Evolutionary conservation across 345 rosid species (phyloP).

Genomic region (Psidium friedrichsthalianum): DNA sequence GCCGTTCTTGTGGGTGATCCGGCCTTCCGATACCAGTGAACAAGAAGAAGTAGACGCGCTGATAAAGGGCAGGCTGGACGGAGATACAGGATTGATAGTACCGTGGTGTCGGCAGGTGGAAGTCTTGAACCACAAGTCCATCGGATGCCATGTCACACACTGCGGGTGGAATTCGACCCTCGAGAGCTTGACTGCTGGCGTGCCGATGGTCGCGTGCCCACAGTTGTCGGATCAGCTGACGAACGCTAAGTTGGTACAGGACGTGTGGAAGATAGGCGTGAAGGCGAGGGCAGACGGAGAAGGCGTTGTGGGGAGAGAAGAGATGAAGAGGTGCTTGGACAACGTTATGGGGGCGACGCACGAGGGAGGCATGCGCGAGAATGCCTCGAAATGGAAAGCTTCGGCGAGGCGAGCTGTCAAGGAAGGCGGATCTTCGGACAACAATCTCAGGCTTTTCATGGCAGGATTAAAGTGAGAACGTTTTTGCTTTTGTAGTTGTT

Average conservation of each 20-base stretch:
- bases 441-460: constrained; percentile 11
- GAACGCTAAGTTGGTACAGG: constrained; percentile 22
- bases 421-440: constrained; percentile 14
- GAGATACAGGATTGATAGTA: constrained; percentile 11
- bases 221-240: constrained; percentile 19
- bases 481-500: too few species aligned
- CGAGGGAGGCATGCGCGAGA: constrained; percentile 6
- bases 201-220: constrained; percentile 19
- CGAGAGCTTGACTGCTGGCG: constrained; percentile 23
- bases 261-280: constrained; percentile 17
- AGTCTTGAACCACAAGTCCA: constrained; percentile 18
- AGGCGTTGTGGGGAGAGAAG: constrained; percentile 12
- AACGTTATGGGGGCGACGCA: constrained; percentile 16
- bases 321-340: constrained; percentile 23
- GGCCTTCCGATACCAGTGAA: not conserved
- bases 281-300: not conserved
- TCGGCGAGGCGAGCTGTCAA: constrained; percentile 11
- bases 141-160: constrained; percentile 29
- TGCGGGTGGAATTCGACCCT: constrained; percentile 32
- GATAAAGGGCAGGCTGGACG: not conserved
- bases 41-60: not conserved
- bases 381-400: constrained; percentile 17
- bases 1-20: constrained; percentile 25
- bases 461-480: not conserved
- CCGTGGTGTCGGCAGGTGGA: constrained; percentile 34